Evolutionary conservation across 495 filamentous ascomycete species (phyloP).

Genomic region (Aspergillus mulundensis): DNA sequence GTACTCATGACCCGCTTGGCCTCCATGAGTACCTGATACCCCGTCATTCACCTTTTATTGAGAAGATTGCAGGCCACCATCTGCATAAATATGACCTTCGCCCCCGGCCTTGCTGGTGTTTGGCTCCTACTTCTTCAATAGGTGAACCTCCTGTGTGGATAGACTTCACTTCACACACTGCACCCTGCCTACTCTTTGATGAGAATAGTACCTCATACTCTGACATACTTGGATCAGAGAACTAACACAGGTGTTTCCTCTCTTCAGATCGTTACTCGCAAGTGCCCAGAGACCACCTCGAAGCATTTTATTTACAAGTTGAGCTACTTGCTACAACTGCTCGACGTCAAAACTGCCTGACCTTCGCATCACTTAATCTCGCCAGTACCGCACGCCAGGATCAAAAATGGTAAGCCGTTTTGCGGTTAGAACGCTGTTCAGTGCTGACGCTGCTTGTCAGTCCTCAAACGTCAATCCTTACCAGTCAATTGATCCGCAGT

Average conservation of each 20-base stretch:
- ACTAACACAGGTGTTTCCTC: not conserved
- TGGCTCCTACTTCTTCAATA: not conserved
- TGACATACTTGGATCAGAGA: not conserved
- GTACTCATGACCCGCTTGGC: not conserved
- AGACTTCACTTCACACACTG: not conserved
- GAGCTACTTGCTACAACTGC: not conserved
- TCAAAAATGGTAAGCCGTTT: not conserved
- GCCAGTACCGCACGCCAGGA: not conserved
- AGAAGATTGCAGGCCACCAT: not conserved
- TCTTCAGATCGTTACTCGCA: not conserved
- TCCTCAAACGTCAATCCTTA: not conserved
- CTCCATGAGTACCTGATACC: not conserved
- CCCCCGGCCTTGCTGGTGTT: not conserved
- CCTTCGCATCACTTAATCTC: not conserved
- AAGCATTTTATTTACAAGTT: not conserved
- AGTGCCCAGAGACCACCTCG: not conserved
- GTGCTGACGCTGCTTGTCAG: not conserved
- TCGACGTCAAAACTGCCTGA: not conserved
- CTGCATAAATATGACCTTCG: not conserved
- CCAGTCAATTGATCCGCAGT: not conserved
- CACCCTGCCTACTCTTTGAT: not conserved
- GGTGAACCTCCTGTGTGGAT: not conserved
- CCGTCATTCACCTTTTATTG: not conserved
- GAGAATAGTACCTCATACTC: not conserved
- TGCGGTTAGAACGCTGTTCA: not conserved